Evolutionary conservation across 2,329 filamentous ascomycete species (phyloP), one percentile per base, ranked within the genome.

Genomic region (Exophiala aquamarina): DNA sequence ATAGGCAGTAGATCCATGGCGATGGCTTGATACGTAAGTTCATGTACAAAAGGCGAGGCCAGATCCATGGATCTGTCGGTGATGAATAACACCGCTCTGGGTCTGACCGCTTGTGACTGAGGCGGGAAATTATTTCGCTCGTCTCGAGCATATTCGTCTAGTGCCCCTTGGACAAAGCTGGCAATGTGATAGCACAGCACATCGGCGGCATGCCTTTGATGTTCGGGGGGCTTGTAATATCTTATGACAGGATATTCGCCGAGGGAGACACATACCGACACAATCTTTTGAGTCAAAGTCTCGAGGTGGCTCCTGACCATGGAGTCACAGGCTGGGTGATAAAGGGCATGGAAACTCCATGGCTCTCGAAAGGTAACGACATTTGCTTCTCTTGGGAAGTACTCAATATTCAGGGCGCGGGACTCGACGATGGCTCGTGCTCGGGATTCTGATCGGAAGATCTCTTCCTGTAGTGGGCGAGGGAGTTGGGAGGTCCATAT

Each of bases 1-100:
- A 98, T 89, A 0, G 87, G 86, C 21, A 98, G 72, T 7, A 98
- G 74, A 64, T 98, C 93, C 66, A 96, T 89, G 3, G 89, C 92
- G 92, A 98, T 97, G 41, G 93, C 90, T 68, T 98, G 93, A 66
- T 97, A 98, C 10, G 93, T 96, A 65, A 98, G 96, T 62, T 98
- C 93, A 69, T 98, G 93, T 3, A 97, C 65, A 9, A 97, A 71
- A 1, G 93, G 93, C 0, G 92, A 84, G 70, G 86, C 82, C 3
- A 96, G 70, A 66, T 98, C 93, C 86, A 98, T 93, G 6, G 90
- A 89, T 52, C 93, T 82, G 66, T 97, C 93, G 1, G 90, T 88
- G 52, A 98, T 86, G 61, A 95, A 75, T 1, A 98, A 78, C 1
- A 90, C 82, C 31, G 89, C 89, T 55, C 88, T 85, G 5, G 91